Conservation (phyloP, 495 filamentous ascomycete genomes). For the Aspergillus conjunctus region DNA sequence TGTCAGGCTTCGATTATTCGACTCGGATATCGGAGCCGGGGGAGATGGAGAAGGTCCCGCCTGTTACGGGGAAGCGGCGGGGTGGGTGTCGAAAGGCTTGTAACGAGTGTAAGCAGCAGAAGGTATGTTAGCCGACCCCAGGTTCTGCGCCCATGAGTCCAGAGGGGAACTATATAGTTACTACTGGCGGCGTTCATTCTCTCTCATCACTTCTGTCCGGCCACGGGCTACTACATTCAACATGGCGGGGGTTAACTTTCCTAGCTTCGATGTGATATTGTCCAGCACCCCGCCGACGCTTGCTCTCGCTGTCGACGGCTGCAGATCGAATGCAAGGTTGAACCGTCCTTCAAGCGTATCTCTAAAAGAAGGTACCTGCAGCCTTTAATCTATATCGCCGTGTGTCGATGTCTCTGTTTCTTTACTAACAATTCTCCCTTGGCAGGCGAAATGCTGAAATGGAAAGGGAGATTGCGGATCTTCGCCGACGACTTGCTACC, state of each 20-base stretch:
- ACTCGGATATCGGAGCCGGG: slow-evolving; percentile 39
- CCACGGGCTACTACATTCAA: slow-evolving; percentile 13
- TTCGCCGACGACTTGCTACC: slow-evolving; percentile 45
- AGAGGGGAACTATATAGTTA: slow-evolving; percentile 6
- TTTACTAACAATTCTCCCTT: slow-evolving; percentile 17
- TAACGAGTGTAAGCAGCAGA: slow-evolving; percentile 55
- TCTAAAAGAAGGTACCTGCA: slow-evolving; percentile 48
- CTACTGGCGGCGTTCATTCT: not conserved
- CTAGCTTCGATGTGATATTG: slow-evolving; percentile 53
- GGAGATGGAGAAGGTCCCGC: slow-evolving; percentile 48
- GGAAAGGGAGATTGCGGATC: slow-evolving; percentile 52
- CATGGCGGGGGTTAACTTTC: slow-evolving; percentile 2
- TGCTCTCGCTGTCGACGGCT: slow-evolving; percentile 52
- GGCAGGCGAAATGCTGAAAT: slow-evolving; percentile 53
- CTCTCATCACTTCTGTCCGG: not conserved
- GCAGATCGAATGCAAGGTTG: slow-evolving; percentile 52
- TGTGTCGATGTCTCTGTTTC: not conserved
- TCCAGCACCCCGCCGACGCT: slow-evolving; percentile 46
- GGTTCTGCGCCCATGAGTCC: slow-evolving; percentile 1
- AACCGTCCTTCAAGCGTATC: slow-evolving; percentile 51
- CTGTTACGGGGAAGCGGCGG: slow-evolving; percentile 49
- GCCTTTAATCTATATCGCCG: not conserved
- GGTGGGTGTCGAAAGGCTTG: slow-evolving; percentile 52
- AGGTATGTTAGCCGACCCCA: slow-evolving; percentile 35
- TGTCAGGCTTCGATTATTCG: slow-evolving; percentile 37